Base-by-base conservation (phyloP, 768 basidiomycete species). In the Termitomyces sp. region DNA sequence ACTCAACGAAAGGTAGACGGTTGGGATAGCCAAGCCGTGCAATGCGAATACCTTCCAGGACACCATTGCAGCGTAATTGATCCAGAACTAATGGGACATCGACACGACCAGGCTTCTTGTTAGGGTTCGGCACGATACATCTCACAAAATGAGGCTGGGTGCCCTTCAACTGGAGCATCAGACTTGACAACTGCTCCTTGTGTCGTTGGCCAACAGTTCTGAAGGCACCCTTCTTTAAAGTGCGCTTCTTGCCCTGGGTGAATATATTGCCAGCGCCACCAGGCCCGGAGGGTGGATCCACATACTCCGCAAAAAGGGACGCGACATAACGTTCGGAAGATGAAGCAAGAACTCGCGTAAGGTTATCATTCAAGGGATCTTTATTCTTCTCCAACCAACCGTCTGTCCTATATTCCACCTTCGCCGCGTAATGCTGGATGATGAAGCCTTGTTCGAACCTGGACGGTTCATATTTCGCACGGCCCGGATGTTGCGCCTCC, bases 351-450 rank as follows among this genome's bases (percentile, higher is more conserved):
- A 98, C 87, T 22, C 93, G 86, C 0, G 93, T 92, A 54, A 98
- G 81, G 69, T 97, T 95, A 71, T 98, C 95, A 69, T 98, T 98
- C 58, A 99, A 76, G 0, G 97, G 97, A 67, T 99, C 97, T 75
- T 97, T 97, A 81, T 99, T 99, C 86, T 98, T 99, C 77, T 96
- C 95, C 65, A 99, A 76, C 97, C 97, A 99, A 16, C 95, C 93
- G 41, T 93, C 88, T 2, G 95, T 98, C 31, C 89, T 84, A 67
- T 99, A 99, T 67, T 98, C 95, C 67, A 99, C 97, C 65, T 86
- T 90, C 34, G 95, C 97, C 1, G 97, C 97, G 67, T 98, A 98
- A 69, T 99, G 97, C 61, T 93, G 86, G 53, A 99, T 83, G 65
- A 94, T 85, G 77, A 99, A 99, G 4, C 95, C 95, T 68, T 94